Conservation (phyloP, 768 basidiomycete species). For the Boletus rubescentipes region DNA sequence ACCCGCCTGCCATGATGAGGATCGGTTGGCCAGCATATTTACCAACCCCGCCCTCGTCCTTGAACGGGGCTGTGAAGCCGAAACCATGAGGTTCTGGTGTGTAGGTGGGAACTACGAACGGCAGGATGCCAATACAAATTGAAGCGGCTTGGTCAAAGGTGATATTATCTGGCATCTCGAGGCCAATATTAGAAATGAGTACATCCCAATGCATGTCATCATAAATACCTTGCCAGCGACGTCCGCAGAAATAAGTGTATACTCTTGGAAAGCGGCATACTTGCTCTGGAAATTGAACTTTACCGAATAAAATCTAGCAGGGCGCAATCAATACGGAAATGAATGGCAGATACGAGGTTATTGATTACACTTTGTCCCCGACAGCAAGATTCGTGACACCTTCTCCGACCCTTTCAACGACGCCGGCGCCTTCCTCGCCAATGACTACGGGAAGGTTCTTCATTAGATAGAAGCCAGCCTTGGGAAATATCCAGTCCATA, state of each 20-base stretch:
- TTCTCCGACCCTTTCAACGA: constrained; percentile 35
- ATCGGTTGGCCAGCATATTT: constrained; percentile 32
- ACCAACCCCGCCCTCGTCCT: constrained; percentile 17
- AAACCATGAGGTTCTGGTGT: constrained; percentile 19
- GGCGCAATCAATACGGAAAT: too few relatives aligned
- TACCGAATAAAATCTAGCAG: background rate
- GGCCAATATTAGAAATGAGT: background rate
- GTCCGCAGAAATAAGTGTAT: background rate
- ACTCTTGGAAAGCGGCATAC: constrained; percentile 1
- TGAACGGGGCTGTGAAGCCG: constrained; percentile 25
- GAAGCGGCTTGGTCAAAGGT: constrained; percentile 37
- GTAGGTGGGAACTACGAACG: constrained; percentile 33
- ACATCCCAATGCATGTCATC: background rate
- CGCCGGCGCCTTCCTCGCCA: constrained; percentile 38
- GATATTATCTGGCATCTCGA: constrained; percentile 15
- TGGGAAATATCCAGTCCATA: constrained; percentile 29
- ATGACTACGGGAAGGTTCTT: constrained; percentile 36
- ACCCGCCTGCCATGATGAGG: constrained; percentile 35
- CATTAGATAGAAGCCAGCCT: constrained; percentile 11
- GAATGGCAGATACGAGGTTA: too few relatives aligned
- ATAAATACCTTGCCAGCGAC: background rate
- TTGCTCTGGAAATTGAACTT: background rate
- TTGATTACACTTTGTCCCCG: background rate
- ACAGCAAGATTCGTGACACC: background rate
- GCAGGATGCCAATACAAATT: constrained; percentile 31